These are phyloP conservation scores for Suillus spraguei DNA, from an alignment of 768 basidiomycete species.

Conservation along the genomic window DNA sequence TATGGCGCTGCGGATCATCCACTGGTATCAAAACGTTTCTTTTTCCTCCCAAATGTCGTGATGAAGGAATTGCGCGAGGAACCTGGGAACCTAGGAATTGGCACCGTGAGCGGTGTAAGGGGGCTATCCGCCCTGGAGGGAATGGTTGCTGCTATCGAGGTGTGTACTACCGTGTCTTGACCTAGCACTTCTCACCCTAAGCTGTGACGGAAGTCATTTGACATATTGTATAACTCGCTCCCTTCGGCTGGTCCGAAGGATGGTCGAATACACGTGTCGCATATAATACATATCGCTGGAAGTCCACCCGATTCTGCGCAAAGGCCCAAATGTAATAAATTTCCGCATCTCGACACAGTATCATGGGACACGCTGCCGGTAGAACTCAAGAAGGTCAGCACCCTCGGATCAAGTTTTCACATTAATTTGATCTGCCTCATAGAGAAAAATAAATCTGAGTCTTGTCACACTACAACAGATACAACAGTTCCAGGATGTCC, in stretches of 20 bases:
- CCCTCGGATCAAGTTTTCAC: background rate
- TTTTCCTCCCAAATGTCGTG: slow-evolving; percentile 39
- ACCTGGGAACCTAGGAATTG: slow-evolving; percentile 55
- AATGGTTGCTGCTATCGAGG: slow-evolving; percentile 70
- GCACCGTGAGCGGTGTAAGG: slow-evolving; percentile 46
- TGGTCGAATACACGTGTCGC: slow-evolving; percentile 33
- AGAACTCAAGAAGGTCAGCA: slow-evolving; percentile 62
- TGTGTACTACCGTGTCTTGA: slow-evolving; percentile 30
- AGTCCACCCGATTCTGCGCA: slow-evolving; percentile 55
- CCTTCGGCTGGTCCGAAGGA: slow-evolving; percentile 26
- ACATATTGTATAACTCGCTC: slow-evolving; percentile 32
- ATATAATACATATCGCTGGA: slow-evolving; percentile 66
- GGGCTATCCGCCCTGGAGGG: slow-evolving; percentile 77
- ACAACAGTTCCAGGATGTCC: slow-evolving; percentile 52
- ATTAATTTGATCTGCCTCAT: slow-evolving; percentile 1
- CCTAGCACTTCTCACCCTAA: slow-evolving; percentile 1
- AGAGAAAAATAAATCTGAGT: slow-evolving; percentile 65
- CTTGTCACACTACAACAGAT: slow-evolving; percentile 50
- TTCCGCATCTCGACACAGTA: slow-evolving; percentile 47
- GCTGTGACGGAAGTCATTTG: slow-evolving; percentile 46
- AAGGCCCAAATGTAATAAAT: slow-evolving; percentile 57
- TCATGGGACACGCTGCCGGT: slow-evolving; percentile 62
- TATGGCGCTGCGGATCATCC: slow-evolving; percentile 67
- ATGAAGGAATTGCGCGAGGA: slow-evolving; percentile 49
- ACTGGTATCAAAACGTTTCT: slow-evolving; percentile 59